Evolutionary conservation across 495 filamentous ascomycete species (phyloP).

Genomic region (Podospora pseudocomata): DNA sequence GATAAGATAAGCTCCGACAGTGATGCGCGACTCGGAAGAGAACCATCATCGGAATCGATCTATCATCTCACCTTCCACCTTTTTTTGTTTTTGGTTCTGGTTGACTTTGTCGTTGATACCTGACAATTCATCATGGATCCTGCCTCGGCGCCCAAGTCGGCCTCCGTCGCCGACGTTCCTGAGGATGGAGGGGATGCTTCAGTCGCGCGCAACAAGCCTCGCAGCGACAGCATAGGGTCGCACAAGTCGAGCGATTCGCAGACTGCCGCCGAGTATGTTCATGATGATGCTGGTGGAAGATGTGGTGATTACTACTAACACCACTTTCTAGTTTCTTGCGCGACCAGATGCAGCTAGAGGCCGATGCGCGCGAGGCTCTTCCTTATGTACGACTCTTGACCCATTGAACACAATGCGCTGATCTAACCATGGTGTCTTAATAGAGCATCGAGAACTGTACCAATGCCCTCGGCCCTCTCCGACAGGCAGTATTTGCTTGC

Average conservation of each 20-base stretch:
- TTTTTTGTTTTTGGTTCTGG: neutral
- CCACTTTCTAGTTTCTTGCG: constrained; percentile 66
- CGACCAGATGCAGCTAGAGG: constrained; percentile 84
- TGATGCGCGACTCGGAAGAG: neutral
- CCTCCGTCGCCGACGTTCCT: constrained; percentile 17
- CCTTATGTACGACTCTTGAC: constrained; percentile 63
- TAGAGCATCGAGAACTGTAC: constrained; percentile 93
- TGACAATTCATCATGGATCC: constrained; percentile 28
- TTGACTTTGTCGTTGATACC: neutral
- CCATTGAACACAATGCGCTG: neutral
- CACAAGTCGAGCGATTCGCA: constrained; percentile 68
- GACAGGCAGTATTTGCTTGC: constrained; percentile 85
- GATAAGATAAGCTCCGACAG: neutral
- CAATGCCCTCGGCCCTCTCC: constrained; percentile 75
- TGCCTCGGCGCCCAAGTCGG: constrained; percentile 18
- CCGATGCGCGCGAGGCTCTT: constrained; percentile 87
- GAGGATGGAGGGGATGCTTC: constrained; percentile 20
- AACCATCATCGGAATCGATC: neutral
- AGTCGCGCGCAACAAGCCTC: constrained; percentile 29
- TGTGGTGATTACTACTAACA: neutral
- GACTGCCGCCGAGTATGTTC: constrained; percentile 77
- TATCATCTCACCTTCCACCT: no score
- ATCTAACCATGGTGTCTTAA: neutral
- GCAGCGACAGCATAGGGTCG: constrained; percentile 55
- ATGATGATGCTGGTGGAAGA: neutral